Evolutionary conservation across 2,329 filamentous ascomycete genomes (phyloP).

Genomic region (Fusarium paranaense): DNA sequence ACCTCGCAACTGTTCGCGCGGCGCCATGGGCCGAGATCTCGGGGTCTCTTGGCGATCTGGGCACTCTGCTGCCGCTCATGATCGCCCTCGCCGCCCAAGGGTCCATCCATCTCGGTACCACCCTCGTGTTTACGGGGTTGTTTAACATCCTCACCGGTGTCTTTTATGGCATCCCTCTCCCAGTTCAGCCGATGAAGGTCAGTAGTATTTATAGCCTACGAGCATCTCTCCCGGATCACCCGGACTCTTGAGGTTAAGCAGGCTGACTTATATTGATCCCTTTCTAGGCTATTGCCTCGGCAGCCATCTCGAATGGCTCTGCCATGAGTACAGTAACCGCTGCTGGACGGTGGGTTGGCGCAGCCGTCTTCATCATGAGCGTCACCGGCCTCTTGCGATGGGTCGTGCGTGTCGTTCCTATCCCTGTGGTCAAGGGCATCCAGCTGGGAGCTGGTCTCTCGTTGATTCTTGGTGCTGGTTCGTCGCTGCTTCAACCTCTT

Average conservation of each 20-base stretch:
- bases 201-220: neutral
- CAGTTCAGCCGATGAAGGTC: slow-evolving; percentile 88
- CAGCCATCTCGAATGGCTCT: slow-evolving; percentile 76
- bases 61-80: slow-evolving; percentile 89
- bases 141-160: slow-evolving; percentile 88
- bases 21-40: slow-evolving; percentile 79
- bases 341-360: slow-evolving; percentile 79
- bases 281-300: slow-evolving; percentile 82
- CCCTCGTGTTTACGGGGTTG: slow-evolving; percentile 87
- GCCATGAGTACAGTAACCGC: slow-evolving; percentile 75
- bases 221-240: neutral
- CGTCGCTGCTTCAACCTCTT: slow-evolving; percentile 74
- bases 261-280: neutral
- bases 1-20: slow-evolving; percentile 60
- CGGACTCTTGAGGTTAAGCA: neutral
- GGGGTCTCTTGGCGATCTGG: slow-evolving; percentile 87
- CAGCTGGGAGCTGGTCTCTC: slow-evolving; percentile 92
- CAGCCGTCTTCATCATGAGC: slow-evolving; percentile 80
- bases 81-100: slow-evolving; percentile 83
- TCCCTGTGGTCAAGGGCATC: slow-evolving; percentile 93
- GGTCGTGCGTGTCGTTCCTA: slow-evolving; percentile 80
- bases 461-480: slow-evolving; percentile 81
- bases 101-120: slow-evolving; percentile 85
- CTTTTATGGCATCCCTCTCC: slow-evolving; percentile 87
- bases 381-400: slow-evolving; percentile 81